These are phyloP conservation scores for Endothia cerciana DNA, from an alignment of 2,329 filamentous ascomycete genomes.

Conservation along the genomic window DNA sequence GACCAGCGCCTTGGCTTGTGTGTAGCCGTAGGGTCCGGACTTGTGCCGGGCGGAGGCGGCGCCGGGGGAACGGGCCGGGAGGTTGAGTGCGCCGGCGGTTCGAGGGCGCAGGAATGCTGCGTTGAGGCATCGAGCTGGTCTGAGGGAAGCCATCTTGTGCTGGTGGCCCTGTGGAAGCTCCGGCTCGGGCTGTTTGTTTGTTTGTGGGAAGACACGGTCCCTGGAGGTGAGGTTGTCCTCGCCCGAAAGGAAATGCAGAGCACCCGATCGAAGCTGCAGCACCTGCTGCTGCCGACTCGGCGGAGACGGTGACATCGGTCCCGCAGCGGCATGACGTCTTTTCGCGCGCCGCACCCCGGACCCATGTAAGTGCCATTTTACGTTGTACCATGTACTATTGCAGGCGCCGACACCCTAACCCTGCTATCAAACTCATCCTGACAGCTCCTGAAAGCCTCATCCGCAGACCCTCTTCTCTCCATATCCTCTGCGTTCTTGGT, in stretches of 20 bases:
- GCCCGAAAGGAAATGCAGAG: background rate
- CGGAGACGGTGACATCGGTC: background rate
- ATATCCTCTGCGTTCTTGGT: background rate
- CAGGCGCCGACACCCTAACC: too few relatives aligned
- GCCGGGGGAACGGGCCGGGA: constrained; percentile 29
- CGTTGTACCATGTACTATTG: too few relatives aligned
- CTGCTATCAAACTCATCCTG: constrained; percentile 3
- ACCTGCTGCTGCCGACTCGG: background rate
- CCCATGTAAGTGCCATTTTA: too few relatives aligned
- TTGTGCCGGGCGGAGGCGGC: constrained; percentile 47
- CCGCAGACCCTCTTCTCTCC: background rate
- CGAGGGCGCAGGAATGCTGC: constrained; percentile 21
- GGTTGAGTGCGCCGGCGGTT: constrained; percentile 6
- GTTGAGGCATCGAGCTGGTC: constrained; percentile 27
- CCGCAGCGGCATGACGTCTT: constrained; percentile 24
- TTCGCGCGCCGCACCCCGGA: constrained; percentile 7
- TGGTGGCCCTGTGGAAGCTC: constrained; percentile 3
- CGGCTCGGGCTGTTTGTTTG: background rate
- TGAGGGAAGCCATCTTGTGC: constrained; percentile 26
- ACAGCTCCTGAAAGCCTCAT: background rate
- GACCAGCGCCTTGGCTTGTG: constrained; percentile 80
- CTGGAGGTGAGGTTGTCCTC: constrained; percentile 1
- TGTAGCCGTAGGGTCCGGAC: constrained; percentile 76
- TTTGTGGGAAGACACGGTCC: background rate
- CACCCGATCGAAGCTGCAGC: background rate